Evolutionary conservation across 1,139 yeast species (phyloP), one percentile per base, ranked within the genome.

Genomic region (Lodderomyces pseudojiufengensis): DNA sequence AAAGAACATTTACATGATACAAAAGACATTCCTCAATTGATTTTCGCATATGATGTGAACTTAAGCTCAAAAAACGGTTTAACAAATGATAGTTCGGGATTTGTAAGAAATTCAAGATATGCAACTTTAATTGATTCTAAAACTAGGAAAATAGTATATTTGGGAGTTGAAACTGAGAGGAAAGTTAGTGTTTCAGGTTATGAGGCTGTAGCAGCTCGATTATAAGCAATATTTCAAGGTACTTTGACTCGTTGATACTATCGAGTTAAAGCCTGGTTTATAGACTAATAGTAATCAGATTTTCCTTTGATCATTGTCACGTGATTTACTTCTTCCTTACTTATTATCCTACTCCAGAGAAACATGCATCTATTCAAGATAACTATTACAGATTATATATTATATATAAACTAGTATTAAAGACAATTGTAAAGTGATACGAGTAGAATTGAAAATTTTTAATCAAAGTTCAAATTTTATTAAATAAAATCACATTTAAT

Each of bases 41-140:
- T 76, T 50, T 86, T 86, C 60, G 95, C 82, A 32, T 70, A 82
- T 43, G 97, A 88, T 58, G 82, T 82, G 33, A 14, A 12, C 5
- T 66, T 81, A 45, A 90, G 90, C 35, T 71, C 67, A 43, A 38
- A 38, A 25, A 32, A 54, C 34, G 68, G 70, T 31, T 62, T 78
- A 42, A 52, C 53, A 10, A 80, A 77, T 48, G 14, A 4, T 15
- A 62, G 61, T 44, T 83, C 85, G 33, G 62, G 80, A 49, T 79
- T 81, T 32, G 55, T 65, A 40, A 76, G 95, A 65, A 79, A 86
- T 46, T 72, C 75, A 37, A 73, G 95, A 59, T 86, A 78, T 61
- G 94, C 95, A 31, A 57, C 80, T 46, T 67, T 85, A 37, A 75
- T 85, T 38, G 52, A 56, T 38, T 76, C 76, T 49, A 65, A 39